Base-by-base conservation (phyloP, 2,329 filamentous ascomycete species). In the Zarea fungicola region DNA sequence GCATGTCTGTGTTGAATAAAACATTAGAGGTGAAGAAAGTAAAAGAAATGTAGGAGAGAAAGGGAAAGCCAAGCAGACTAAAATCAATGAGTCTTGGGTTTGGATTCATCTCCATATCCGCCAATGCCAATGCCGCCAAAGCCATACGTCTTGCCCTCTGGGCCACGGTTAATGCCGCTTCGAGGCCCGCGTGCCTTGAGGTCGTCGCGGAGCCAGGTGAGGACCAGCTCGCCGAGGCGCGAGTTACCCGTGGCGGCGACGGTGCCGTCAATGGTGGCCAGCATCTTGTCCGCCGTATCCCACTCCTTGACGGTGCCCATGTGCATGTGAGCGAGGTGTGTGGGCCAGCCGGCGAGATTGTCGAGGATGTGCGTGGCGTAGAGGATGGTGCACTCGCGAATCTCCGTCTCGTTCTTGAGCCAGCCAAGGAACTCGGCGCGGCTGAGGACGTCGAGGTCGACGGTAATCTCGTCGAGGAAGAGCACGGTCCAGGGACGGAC, bases 361-460 rank as follows among this genome's bases (percentile, higher is more conserved):
- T 99, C 93, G 57, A 99, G 71, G 55, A 99, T 96, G 68, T 99
- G 93, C 13, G 93, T 99, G 7, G 93, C 93, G 65, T 99, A 99
- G 25, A 99, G 90, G 59, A 99, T 88, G 5, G 93, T 96, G 64
- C 91, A 96, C 32, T 82, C 76, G 46, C 92, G 76, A 7, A 64
- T 73, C 69, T 92, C 86, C 0, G 92, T 96, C 80, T 99, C 93
- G 52, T 76, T 75, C 69, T 90, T 90, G 61, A 99, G 69, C 74
- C 92, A 99, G 36, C 71, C 76, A 26, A 99, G 75, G 65, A 99
- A 99, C 63, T 91, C 85, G 59, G 83, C 84, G 14, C 93, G 80
- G 48, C 82, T 87, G 52, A 96, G 77, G 50, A 99, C 78, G 67
- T 99, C 93, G 53, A 99, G 74, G 66, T 99, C 93, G 8, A 99